phyloP scores from a whole-genome alignment of 1,284 basidiomycete species.

The Hymenochaete sp. region DNA sequence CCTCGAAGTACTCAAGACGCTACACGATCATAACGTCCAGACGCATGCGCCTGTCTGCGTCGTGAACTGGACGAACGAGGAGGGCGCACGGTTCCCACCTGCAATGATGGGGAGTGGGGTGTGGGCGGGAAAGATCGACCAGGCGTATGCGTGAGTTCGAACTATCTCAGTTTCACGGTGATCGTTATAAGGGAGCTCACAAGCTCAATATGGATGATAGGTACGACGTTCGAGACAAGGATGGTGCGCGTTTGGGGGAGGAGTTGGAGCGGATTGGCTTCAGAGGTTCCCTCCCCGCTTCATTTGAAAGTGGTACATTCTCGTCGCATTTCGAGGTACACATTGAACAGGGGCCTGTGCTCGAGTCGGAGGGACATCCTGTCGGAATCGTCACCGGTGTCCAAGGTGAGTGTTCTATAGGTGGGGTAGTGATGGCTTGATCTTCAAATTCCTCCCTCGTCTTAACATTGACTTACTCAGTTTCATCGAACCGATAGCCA shows the following conservation, averaged over 20 bases:
- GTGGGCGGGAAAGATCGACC: conserved; percentile 20
- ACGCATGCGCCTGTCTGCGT: conserved; percentile 22
- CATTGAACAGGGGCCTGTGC: conserved; percentile 24
- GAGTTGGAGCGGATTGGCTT: conserved; percentile 23
- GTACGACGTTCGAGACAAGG: conserved; percentile 16
- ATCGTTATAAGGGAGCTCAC: background rate
- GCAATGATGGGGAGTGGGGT: conserved; percentile 21
- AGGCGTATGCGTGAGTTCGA: conserved; percentile 18
- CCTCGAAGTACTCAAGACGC: conserved; percentile 21
- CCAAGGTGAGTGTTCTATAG: conserved; percentile 18
- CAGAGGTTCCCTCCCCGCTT: conserved; percentile 19
- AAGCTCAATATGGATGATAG: background rate
- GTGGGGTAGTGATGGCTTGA: too few species aligned
- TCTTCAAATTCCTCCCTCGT: background rate
- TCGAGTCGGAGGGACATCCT: conserved; percentile 19
- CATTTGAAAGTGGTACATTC: conserved; percentile 19
- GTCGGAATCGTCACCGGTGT: conserved; percentile 21
- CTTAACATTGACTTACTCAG: background rate
- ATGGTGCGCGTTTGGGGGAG: conserved; percentile 17
- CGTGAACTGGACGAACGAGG: conserved; percentile 24
- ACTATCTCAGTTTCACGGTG: too few species aligned
- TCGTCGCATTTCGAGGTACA: conserved; percentile 24
- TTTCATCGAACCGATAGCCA: conserved; percentile 8
- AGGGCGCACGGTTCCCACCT: conserved; percentile 23
- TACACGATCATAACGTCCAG: conserved; percentile 21